Conservation (phyloP, 2,329 filamentous ascomycete species). For the Hysterium pulicare region DNA sequence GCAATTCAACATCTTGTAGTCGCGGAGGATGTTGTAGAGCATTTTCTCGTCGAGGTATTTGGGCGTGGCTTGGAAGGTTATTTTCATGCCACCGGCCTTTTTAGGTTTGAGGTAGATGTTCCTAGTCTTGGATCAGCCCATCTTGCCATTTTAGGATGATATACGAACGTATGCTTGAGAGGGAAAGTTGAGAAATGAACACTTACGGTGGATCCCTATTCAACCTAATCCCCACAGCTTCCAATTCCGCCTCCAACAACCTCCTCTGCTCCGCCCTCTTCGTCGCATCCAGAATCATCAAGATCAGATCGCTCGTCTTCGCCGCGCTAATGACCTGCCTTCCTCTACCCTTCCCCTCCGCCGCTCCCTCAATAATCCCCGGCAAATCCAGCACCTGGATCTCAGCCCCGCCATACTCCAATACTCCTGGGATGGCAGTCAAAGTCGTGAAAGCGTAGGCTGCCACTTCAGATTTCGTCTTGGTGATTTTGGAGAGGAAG, state of each 20-base stretch:
- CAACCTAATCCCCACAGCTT: constrained; percentile 89
- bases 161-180: not conserved
- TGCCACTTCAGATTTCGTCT: constrained; percentile 93
- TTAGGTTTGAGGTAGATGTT: constrained; percentile 98
- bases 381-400: constrained; percentile 97
- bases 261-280: constrained; percentile 92
- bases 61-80: constrained; percentile 86
- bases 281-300: constrained; percentile 96
- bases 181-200: too few relatives aligned
- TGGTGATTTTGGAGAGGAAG: constrained; percentile 97
- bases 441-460: constrained; percentile 97
- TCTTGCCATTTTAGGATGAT: too few relatives aligned
- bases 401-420: constrained; percentile 96
- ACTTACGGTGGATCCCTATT: constrained; percentile 85
- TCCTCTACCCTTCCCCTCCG: constrained; percentile 93
- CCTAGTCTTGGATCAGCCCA: too few relatives aligned
- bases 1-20: constrained; percentile 98
- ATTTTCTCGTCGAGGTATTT: constrained; percentile 96
- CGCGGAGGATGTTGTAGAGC: constrained; percentile 93
- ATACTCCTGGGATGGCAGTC: constrained; percentile 92
- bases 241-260: constrained; percentile 84
- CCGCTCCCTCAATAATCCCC: constrained; percentile 95
- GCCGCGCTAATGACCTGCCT: constrained; percentile 96
- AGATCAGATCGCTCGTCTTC: constrained; percentile 94
- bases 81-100: constrained; percentile 97